Evolutionary conservation across 306 rosid genomes (phyloP).

Genomic region (Gynostemma pentaphyllum): DNA sequence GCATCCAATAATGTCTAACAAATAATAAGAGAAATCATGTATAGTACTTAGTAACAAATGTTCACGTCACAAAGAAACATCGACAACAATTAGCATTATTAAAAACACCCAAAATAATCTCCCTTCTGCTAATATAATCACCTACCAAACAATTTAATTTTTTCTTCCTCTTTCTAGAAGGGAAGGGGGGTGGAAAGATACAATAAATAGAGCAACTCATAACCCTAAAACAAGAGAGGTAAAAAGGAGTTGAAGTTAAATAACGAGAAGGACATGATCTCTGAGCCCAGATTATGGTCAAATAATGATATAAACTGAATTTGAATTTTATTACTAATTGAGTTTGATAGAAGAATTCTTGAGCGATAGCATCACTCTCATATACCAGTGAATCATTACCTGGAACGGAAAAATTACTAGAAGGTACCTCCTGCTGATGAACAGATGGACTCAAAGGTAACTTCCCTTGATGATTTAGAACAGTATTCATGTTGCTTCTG

Average conservation of each 20-base stretch:
- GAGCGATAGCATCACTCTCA: constrained; percentile 45
- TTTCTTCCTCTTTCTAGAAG: not conserved
- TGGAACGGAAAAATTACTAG: constrained; percentile 97
- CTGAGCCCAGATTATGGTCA: not conserved
- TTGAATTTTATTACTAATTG: constrained; percentile 7
- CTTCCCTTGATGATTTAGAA: constrained; percentile 48
- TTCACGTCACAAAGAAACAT: not conserved
- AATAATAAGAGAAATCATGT: not conserved
- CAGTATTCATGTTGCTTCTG: constrained; percentile 41
- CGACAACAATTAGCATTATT: not conserved
- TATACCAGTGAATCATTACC: constrained; percentile 74
- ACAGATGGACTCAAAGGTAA: constrained; percentile 54
- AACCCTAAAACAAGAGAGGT: too few species aligned
- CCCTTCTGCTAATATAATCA: not conserved
- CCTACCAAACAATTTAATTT: not conserved
- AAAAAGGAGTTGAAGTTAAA: not conserved
- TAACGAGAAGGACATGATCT: not conserved
- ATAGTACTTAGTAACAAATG: not conserved
- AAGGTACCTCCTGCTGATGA: constrained; percentile 99
- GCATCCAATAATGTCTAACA: not conserved
- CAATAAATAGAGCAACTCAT: not conserved
- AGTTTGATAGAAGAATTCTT: constrained; percentile 30
- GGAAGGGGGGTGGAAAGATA: not conserved
- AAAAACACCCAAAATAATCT: not conserved
- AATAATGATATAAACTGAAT: not conserved